phyloP scores from a whole-genome alignment of 75 land plant genomes.

The Picea sitchensis region DNA sequence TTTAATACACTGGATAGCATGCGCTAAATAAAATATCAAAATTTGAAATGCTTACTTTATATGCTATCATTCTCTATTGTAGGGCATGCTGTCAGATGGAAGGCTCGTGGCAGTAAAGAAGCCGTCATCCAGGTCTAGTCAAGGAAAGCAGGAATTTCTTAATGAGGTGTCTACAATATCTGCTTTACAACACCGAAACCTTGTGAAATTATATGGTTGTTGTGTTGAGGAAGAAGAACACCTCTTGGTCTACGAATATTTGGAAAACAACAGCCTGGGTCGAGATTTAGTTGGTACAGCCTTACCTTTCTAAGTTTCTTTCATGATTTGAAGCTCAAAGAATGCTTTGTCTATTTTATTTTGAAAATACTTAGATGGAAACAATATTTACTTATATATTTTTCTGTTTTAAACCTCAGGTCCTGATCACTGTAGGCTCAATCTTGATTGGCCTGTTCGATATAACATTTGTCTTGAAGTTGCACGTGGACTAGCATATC shows the following conservation, averaged over 20 bases:
- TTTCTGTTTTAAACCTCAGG: background rate
- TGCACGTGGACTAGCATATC: too few species aligned
- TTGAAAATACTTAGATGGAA: background rate
- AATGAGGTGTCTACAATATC: slow-evolving; percentile 28
- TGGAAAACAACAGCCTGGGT: slow-evolving; percentile 21
- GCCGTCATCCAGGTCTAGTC: slow-evolving; percentile 7
- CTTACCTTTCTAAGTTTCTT: background rate
- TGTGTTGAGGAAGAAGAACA: slow-evolving; percentile 23
- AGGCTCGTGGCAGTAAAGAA: slow-evolving; percentile 19
- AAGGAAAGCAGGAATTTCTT: slow-evolving; percentile 20
- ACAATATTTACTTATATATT: background rate
- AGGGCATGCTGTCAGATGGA: slow-evolving; percentile 7
- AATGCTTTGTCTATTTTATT: background rate
- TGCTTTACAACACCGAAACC: slow-evolving; percentile 19
- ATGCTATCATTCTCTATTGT: background rate
- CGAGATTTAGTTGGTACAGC: slow-evolving; percentile 18
- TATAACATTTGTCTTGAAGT: too few species aligned
- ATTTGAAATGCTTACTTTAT: slow-evolving; percentile 1
- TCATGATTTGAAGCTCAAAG: background rate
- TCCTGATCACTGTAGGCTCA: too few species aligned
- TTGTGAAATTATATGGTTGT: slow-evolving; percentile 21
- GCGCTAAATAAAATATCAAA: slow-evolving; percentile 2
- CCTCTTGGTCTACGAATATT: slow-evolving; percentile 23
- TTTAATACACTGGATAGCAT: too few species aligned
- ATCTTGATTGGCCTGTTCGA: too few species aligned